phyloP scores from a whole-genome alignment of 2,329 filamentous ascomycete genomes.

The Fusarium aywerte region DNA sequence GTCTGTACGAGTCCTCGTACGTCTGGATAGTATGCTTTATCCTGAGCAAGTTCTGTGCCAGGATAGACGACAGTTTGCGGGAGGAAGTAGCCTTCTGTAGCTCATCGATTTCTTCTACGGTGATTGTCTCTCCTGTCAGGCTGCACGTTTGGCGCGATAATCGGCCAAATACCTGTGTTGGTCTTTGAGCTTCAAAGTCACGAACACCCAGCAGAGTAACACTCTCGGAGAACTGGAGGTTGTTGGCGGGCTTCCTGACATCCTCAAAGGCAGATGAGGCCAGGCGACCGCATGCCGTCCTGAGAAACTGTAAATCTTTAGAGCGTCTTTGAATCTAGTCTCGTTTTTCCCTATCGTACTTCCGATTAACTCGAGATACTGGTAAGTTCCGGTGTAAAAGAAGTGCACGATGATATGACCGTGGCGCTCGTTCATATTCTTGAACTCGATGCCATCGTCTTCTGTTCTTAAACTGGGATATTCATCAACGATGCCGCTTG shows the following conservation, averaged over 20 bases:
- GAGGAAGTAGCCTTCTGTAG: background rate
- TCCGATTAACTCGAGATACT: background rate
- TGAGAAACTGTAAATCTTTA: background rate
- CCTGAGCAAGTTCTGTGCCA: background rate
- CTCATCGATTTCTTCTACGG: background rate
- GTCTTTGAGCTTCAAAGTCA: background rate
- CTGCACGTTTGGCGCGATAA: background rate
- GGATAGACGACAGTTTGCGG: background rate
- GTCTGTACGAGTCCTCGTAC: background rate
- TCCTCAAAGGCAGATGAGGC: background rate
- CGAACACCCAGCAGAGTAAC: too few species aligned
- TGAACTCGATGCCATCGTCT: background rate
- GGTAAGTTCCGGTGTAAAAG: background rate
- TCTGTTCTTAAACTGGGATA: background rate
- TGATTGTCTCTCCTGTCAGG: background rate
- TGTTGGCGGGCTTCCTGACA: background rate
- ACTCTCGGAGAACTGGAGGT: background rate
- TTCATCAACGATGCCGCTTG: background rate
- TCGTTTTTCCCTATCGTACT: background rate
- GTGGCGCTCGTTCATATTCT: background rate
- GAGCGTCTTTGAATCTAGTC: background rate
- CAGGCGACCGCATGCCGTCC: background rate
- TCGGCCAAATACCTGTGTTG: background rate
- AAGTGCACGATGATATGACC: background rate
- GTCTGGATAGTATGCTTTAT: background rate